Percentiles rank a stretch among this genome's conserved stretches.
Evolutionary conservation across 768 basidiomycete genomes (phyloP).

Genomic region (Panaeolus papilionaceus): DNA sequence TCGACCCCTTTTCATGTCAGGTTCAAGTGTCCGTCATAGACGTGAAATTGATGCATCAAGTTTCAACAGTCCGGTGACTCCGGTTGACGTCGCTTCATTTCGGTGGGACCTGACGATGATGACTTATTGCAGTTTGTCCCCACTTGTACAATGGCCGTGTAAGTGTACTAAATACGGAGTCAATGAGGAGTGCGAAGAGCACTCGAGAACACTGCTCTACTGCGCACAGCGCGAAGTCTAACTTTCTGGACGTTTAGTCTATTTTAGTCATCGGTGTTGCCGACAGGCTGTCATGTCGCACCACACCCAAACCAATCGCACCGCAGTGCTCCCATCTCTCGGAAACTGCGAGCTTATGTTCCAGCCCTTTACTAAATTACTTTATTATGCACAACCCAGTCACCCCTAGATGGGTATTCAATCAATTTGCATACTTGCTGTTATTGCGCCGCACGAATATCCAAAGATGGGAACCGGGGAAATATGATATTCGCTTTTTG

Average conservation of each 20-base stretch:
- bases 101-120: slow-evolving; percentile 3
- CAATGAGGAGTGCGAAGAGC: neutral
- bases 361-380: neutral
- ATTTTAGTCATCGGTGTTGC: neutral
- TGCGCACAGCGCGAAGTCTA: neutral
- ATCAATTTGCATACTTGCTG: neutral
- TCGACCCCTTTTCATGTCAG: slow-evolving; percentile 13
- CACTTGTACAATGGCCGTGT: neutral
- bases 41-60: slow-evolving; percentile 7
- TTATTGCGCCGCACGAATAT: neutral
- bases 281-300: neutral
- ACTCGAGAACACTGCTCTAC: neutral
- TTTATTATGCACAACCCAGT: neutral
- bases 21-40: slow-evolving; percentile 13
- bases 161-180: neutral
- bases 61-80: slow-evolving; percentile 12
- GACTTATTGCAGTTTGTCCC: neutral
- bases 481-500: neutral
- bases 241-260: neutral
- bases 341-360: neutral
- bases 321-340: neutral
- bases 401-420: slow-evolving; percentile 6
- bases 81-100: slow-evolving; percentile 14
- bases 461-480: neutral
- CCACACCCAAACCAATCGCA: neutral